Percentiles rank a stretch among this genome's conserved stretches.
These are phyloP conservation scores for Monosporozyma servazzii DNA, from an alignment of 805 yeast species.

Conservation along the genomic window DNA sequence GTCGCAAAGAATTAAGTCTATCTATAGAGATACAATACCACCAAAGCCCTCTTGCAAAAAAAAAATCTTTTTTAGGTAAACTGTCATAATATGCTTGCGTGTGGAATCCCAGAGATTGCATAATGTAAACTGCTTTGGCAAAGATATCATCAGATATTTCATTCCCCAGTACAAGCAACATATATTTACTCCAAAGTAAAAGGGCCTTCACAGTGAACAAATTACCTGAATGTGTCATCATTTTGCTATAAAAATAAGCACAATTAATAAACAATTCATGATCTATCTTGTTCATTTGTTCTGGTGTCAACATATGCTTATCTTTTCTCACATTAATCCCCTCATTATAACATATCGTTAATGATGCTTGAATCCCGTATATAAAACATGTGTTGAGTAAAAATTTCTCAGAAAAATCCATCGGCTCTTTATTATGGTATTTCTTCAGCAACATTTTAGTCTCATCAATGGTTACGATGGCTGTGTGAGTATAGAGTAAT, in stretches of 20 bases:
- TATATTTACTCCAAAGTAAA: slow-evolving; percentile 33
- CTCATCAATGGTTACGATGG: slow-evolving; percentile 4
- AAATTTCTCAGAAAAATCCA: slow-evolving; percentile 11
- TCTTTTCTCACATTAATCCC: slow-evolving; percentile 6
- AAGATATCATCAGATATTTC: slow-evolving; percentile 34
- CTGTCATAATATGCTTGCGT: slow-evolving; percentile 37
- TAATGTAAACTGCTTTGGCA: slow-evolving; percentile 39
- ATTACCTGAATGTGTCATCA: slow-evolving; percentile 41
- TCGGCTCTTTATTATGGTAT: slow-evolving; percentile 4
- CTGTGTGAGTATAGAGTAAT: slow-evolving; percentile 2
- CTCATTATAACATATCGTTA: slow-evolving; percentile 5
- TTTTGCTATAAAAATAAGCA: slow-evolving; percentile 41
- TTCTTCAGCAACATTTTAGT: slow-evolving; percentile 4
- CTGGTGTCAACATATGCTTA: slow-evolving; percentile 9
- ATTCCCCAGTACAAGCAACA: slow-evolving; percentile 29
- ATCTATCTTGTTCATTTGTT: slow-evolving; percentile 11
- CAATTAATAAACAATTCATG: slow-evolving; percentile 29
- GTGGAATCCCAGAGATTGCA: slow-evolving; percentile 48
- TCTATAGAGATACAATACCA: slow-evolving; percentile 28
- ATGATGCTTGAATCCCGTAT: slow-evolving; percentile 8
- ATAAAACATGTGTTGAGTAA: slow-evolving; percentile 11
- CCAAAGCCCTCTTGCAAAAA: slow-evolving; percentile 36
- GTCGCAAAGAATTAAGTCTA: slow-evolving; percentile 6
- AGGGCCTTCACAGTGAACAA: slow-evolving; percentile 42
- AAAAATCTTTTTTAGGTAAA: slow-evolving; percentile 28